phyloP scores from a whole-genome alignment of 139 green algal genomes.

The Micromonas commoda region DNA sequence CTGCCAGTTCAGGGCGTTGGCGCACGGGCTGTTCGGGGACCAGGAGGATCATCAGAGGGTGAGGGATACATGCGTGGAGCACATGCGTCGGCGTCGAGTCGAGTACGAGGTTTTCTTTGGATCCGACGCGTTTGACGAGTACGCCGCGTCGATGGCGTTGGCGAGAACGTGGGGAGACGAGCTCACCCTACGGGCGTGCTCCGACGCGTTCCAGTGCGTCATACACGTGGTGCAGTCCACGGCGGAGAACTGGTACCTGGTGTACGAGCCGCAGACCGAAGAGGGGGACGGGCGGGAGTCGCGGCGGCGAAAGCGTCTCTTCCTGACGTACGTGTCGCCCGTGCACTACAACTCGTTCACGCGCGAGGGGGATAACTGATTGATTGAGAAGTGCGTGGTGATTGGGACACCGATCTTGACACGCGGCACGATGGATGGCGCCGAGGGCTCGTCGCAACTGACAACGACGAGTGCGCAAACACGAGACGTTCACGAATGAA shows the following conservation, averaged over 20 bases:
- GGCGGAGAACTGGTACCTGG: conserved; percentile 19
- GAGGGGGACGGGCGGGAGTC: no score
- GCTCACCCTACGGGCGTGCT: conserved; percentile 24
- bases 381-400: no score
- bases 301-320: conserved; percentile 1
- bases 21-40: conserved; percentile 69
- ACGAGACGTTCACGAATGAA: no score
- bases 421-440: no score
- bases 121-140: background rate
- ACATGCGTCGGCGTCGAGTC: background rate
- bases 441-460: no score
- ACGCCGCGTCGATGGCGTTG: conserved; percentile 7
- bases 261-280: conserved; percentile 23
- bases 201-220: background rate
- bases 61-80: conserved; percentile 46
- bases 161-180: conserved; percentile 27
- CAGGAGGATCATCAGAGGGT: conserved; percentile 52
- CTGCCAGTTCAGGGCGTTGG: conserved; percentile 72
- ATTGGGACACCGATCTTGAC: no score
- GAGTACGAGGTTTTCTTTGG: conserved; percentile 18
- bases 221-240: conserved; percentile 27
- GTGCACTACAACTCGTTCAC: conserved; percentile 34
- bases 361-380: background rate
- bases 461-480: no score
- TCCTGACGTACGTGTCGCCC: conserved; percentile 26